Evolutionary conservation across 225 moss, liverwort and hornwort species (phyloP), one percentile per base, ranked within the genome.

Genomic region (Lunularia cruciata): DNA sequence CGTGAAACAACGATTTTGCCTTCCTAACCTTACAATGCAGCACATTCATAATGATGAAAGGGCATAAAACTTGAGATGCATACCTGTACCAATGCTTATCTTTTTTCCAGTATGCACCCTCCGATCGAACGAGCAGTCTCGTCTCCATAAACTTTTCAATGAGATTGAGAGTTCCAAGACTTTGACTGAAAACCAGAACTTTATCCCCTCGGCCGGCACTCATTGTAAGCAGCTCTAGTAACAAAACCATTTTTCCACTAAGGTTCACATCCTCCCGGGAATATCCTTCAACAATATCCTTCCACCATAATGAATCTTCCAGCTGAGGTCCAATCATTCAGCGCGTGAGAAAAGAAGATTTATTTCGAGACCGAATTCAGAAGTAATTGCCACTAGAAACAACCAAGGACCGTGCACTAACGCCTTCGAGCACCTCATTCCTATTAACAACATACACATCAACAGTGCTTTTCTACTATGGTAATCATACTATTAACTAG

Each of bases 11-110:
- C n/a, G n/a, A n/a, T n/a, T n/a, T n/a, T n/a, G n/a, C n/a, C 9
- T 63, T 20, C 39, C 9, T 23, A 23, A 14, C 16, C 40, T n/a
- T 8, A 6, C 0, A 4, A 33, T 14, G 49, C 51, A n/a, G 43
- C n/a, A 3, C 1, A 47, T 1, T 39, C 5, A 57, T 47, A 0
- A n/a, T n/a, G n/a, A n/a, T n/a, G n/a, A n/a, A n/a, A n/a, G n/a
- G 11, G 2, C 3, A 43, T 30, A 30, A 47, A 11, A 47, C 46
- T 26, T 6, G 10, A 55, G 18, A 25, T 12, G 58, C 9, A 25
- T 91, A 98, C 98, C 98, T 93, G 84, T 93, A 98, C 93, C 93
- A 98, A 73, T 93, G 83, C 73, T 80, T 86, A 60, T 83, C 81
- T 38, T 78, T 82, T 71, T 67, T 77, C 96, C 96, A 98, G 55